Base-by-base conservation (phyloP, 2,329 filamentous ascomycete genomes). In the Monosporascus sp. region DNA sequence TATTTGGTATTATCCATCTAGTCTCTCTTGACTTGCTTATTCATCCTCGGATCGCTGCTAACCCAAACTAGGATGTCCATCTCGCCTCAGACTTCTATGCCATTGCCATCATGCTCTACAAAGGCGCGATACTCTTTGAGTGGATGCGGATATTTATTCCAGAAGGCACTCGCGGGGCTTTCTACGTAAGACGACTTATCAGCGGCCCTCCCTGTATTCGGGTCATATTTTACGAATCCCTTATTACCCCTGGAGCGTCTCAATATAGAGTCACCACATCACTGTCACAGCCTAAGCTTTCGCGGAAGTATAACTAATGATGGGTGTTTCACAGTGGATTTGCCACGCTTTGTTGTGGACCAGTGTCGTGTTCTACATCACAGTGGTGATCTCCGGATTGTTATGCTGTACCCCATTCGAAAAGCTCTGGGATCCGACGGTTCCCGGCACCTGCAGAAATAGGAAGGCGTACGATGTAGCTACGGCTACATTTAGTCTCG, bases 121-220 rank as follows among this genome's bases (percentile, higher is more conserved):
- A 60, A 45, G 57, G 54, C 20, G 57, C 57, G 1, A 60, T 60
- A 20, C 55, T 60, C 5, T 49, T 60, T 18, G 57, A 60, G 18
- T 60, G 57, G 55, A 37, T 50, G 14, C 55, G 51, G 14, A 51
- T 55, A 27, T 56, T 57, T 45, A 53, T 53, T 15, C 57, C 56
- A 11, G 50, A 51, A 27, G 57, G 52, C n/a, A 44, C 52, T 15
- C 57, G 57, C 7, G 55, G 54, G 24, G 37, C 45, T 6, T 60
- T 60, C 50, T 60, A 53, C 52, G 31, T 35, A 35, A 31, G 31
- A 5, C 31, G 31, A 35, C 31, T 35, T 14, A 35, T 5, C 31
- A 35, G 11, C 11, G 31, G 5, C 11, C 9, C 31, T 14, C 31
- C 9, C 5, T 35, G 6, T 35, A 35, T 35, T 35, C 31, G 9